These are phyloP conservation scores for Sugiyamaella mastotermitis DNA, from an alignment of 805 yeast species.

Conservation along the genomic window DNA sequence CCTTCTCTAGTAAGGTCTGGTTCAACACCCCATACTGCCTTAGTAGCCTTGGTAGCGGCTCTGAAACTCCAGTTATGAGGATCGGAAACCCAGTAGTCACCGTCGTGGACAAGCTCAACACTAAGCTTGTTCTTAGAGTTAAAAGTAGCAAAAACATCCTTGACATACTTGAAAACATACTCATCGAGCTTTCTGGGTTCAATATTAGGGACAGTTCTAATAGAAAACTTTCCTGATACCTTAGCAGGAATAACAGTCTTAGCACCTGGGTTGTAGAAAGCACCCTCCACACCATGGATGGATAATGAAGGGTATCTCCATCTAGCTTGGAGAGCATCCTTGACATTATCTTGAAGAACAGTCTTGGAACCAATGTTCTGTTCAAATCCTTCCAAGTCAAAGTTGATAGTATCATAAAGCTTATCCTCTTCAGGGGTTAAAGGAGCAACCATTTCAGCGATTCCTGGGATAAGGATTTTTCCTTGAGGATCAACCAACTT, in stretches of 20 bases:
- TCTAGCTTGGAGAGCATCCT: slow-evolving; percentile 90
- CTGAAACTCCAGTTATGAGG: slow-evolving; percentile 89
- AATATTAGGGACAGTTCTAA: slow-evolving; percentile 95
- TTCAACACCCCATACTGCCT: slow-evolving; percentile 87
- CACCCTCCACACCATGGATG: slow-evolving; percentile 96
- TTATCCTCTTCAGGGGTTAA: slow-evolving; percentile 72
- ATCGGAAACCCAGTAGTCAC: slow-evolving; percentile 93
- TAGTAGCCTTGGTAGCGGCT: slow-evolving; percentile 92
- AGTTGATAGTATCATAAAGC: slow-evolving; percentile 82
- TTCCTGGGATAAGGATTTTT: slow-evolving; percentile 79
- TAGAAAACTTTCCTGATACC: slow-evolving; percentile 90
- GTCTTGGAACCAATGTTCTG: slow-evolving; percentile 86
- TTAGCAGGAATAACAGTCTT: slow-evolving; percentile 97
- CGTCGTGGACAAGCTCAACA: slow-evolving; percentile 84
- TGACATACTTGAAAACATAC: slow-evolving; percentile 65
- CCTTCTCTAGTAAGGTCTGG: slow-evolving; percentile 99
- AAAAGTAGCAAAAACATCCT: slow-evolving; percentile 58
- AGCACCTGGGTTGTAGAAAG: slow-evolving; percentile 91
- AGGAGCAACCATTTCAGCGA: slow-evolving; percentile 92
- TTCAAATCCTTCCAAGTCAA: slow-evolving; percentile 75
- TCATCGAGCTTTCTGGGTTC: slow-evolving; percentile 72
- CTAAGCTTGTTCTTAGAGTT: slow-evolving; percentile 69
- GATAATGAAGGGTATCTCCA: slow-evolving; percentile 98
- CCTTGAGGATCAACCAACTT: slow-evolving; percentile 78
- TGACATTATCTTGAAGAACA: slow-evolving; percentile 66